A percentile compares a stretch with the other conserved stretches of the same genome.
Conservation (phyloP, 768 basidiomycete genomes). For the Boletus sp. region DNA sequence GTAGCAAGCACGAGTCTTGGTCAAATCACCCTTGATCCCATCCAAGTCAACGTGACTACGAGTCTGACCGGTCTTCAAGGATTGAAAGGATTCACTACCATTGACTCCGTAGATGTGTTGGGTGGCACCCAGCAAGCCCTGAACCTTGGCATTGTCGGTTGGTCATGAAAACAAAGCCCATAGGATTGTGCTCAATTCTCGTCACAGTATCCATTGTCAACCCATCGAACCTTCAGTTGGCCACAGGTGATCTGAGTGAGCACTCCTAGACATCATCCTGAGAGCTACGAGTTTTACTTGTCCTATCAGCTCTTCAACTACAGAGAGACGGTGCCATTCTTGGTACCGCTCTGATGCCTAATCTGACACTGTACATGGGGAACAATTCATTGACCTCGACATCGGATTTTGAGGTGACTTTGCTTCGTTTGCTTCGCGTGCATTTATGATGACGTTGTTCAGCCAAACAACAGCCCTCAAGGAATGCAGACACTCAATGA, state of each 20-base stretch:
- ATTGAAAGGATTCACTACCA: slow-evolving; percentile 52
- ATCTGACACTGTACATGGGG: slow-evolving; percentile 56
- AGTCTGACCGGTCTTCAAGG: slow-evolving; percentile 60
- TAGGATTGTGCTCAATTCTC: not conserved
- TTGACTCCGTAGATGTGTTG: slow-evolving; percentile 60
- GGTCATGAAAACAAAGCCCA: slow-evolving; percentile 1
- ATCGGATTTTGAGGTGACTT: slow-evolving; percentile 48
- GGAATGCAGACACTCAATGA: slow-evolving; percentile 64
- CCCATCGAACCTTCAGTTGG: slow-evolving; percentile 63
- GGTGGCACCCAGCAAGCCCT: slow-evolving; percentile 63
- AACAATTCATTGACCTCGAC: slow-evolving; percentile 54
- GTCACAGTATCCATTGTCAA: slow-evolving; percentile 59
- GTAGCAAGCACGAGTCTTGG: slow-evolving; percentile 63
- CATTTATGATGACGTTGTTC: slow-evolving; percentile 6
- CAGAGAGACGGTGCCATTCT: slow-evolving; percentile 48
- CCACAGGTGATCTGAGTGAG: slow-evolving; percentile 63
- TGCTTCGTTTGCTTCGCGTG: not conserved
- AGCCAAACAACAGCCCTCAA: slow-evolving; percentile 61
- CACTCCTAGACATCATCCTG: slow-evolving; percentile 1
- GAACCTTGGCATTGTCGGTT: slow-evolving; percentile 57
- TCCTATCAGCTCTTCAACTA: slow-evolving; percentile 51
- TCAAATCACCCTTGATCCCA: slow-evolving; percentile 64
- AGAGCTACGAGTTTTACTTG: not conserved
- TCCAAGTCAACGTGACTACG: slow-evolving; percentile 69
- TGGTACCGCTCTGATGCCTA: slow-evolving; percentile 62